These are phyloP conservation scores for Floccularia luteovirens DNA, from an alignment of 768 basidiomycete genomes.

Conservation along the genomic window DNA sequence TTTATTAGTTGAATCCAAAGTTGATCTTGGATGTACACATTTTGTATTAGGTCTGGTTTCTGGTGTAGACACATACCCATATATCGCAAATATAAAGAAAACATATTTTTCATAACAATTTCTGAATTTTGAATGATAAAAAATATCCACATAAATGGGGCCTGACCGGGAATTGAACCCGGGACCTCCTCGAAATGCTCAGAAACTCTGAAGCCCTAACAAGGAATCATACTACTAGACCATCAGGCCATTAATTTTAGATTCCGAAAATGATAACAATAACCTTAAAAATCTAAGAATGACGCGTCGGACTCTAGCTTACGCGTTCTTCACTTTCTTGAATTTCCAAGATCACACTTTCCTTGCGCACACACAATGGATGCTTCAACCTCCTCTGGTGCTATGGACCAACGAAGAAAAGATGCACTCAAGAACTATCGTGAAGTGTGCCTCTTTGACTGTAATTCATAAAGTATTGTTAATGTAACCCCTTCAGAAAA, in stretches of 20 bases:
- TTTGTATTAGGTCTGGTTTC: too few species aligned
- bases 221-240: constrained; percentile 59
- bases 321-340: constrained; percentile 23
- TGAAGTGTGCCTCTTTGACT: constrained; percentile 35
- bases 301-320: constrained; percentile 29
- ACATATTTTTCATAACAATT: too few species aligned
- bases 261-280: neutral
- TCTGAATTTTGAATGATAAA: too few species aligned
- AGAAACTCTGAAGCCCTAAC: constrained; percentile 33
- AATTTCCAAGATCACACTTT: constrained; percentile 6
- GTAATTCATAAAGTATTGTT: neutral
- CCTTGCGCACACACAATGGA: constrained; percentile 27
- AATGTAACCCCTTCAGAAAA: constrained; percentile 57
- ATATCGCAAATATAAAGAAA: too few species aligned
- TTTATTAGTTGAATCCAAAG: too few species aligned
- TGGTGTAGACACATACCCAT: too few species aligned
- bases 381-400: constrained; percentile 49
- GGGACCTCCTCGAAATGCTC: constrained; percentile 65
- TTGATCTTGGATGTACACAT: too few species aligned
- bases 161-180: constrained; percentile 86
- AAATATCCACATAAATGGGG: too few species aligned
- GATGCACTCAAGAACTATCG: constrained; percentile 75
- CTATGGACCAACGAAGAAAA: constrained; percentile 63
- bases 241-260: constrained; percentile 30
- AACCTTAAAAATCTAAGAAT: constrained; percentile 8